phyloP scores from a whole-genome alignment of 495 filamentous ascomycete genomes.

The Xylaria palmicola region DNA sequence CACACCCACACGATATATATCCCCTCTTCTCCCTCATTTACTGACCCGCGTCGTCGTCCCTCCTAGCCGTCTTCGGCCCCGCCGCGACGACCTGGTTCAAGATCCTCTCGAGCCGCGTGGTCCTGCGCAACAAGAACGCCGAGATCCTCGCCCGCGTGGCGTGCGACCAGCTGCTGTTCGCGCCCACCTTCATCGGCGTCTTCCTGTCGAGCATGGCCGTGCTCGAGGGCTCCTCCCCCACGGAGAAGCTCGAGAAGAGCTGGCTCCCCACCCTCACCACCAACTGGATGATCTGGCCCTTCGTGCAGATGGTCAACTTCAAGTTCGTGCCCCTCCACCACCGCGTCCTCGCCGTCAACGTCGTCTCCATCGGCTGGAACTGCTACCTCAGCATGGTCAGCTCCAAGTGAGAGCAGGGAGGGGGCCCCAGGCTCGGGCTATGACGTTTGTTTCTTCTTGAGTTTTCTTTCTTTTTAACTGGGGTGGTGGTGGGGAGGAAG shows the following conservation, averaged over 20 bases:
- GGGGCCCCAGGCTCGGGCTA: no score
- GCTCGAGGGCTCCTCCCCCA: slow-evolving; percentile 73
- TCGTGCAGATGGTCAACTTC: slow-evolving; percentile 89
- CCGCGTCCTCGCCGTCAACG: slow-evolving; percentile 83
- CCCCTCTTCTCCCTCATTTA: not conserved
- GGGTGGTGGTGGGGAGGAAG: not conserved
- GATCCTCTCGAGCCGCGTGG: slow-evolving; percentile 46
- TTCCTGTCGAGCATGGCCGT: slow-evolving; percentile 87
- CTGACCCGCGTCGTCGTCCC: slow-evolving; percentile 22
- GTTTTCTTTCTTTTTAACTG: no score
- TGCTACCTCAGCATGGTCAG: slow-evolving; percentile 73
- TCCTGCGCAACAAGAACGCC: slow-evolving; percentile 61
- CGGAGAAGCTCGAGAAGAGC: slow-evolving; percentile 66
- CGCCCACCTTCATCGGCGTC: slow-evolving; percentile 72
- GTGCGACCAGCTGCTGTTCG: slow-evolving; percentile 83
- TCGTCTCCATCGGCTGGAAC: slow-evolving; percentile 86
- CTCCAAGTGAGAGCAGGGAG: slow-evolving; percentile 1
- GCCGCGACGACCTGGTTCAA: slow-evolving; percentile 87
- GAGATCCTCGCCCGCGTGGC: slow-evolving; percentile 81
- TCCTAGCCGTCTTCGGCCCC: slow-evolving; percentile 81
- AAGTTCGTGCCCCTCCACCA: slow-evolving; percentile 83
- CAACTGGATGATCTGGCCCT: slow-evolving; percentile 93
- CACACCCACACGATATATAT: not conserved
- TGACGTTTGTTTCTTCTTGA: no score
- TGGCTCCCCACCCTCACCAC: slow-evolving; percentile 70